Base-by-base conservation (phyloP, 2,329 filamentous ascomycete species). In the Aureobasidium zeae region DNA sequence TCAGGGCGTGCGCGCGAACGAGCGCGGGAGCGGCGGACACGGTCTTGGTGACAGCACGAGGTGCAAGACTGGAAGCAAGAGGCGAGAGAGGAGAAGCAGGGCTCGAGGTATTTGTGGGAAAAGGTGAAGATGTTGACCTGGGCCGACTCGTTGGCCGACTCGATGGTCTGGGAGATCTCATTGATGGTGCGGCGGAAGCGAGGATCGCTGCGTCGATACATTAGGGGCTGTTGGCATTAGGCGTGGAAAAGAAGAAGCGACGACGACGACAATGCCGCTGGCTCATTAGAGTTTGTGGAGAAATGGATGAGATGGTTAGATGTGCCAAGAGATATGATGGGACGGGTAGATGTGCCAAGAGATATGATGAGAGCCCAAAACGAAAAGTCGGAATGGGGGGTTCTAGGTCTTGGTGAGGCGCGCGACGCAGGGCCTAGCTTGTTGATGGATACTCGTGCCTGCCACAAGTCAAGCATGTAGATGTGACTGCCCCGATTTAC, bases 161-260 rank as follows among this genome's bases (percentile, higher is more conserved):
- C 89, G 63, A 93, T 79, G 57, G 89, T 94, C 54, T 91, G 83
- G 5, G 85, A 82, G 60, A 95, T 81, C 59, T 91, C 86, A 62
- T 95, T 93, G 76, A 94, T 86, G 55, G 85, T 86, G 64, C 94
- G 87, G 53, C 88, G 86, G 63, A 94, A 79, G 57, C 88, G 84
- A 49, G 88, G 88, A 64, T 95, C 88, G 58, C 65, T 70, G 57
- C 73, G 70, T 53, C 74, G 71, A 63, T 77, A 79, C 73, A 76
- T 78, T 52, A 50, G 22, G 36, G 29, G 8, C 29, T 21, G 13
- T 4, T 32, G 22, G 39, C 37, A 41, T 41, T 10, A 32, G 37
- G 31, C 19, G 37, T n/a, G 28, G 20, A 5, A 11, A 20, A 28
- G 3, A n/a, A n/a, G n/a, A n/a, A 19, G n/a, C n/a, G 35, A 15